Conservation (phyloP, 1,284 basidiomycete genomes). For the Austroboletus niveus region DNA sequence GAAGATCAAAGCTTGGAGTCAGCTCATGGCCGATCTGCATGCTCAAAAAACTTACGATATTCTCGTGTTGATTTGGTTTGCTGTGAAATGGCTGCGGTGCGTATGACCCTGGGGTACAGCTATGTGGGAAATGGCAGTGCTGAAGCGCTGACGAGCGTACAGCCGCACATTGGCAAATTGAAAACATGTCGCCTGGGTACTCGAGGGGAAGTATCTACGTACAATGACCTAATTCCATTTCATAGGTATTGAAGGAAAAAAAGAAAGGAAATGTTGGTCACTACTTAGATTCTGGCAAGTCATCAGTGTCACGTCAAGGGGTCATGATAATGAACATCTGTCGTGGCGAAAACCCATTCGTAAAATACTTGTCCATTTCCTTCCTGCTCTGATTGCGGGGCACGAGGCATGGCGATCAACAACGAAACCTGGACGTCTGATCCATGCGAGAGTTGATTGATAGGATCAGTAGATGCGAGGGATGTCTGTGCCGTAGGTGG, state of each 20-base stretch:
- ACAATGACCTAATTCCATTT: neutral
- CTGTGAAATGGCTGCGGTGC: too few species aligned
- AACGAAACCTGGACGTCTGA: conserved; percentile 29
- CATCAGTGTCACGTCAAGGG: conserved; percentile 10
- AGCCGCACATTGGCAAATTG: too few species aligned
- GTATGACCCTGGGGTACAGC: neutral
- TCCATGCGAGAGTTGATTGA: conserved; percentile 9
- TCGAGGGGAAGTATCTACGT: too few species aligned
- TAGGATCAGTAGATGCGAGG: neutral
- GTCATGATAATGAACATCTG: conserved; percentile 16
- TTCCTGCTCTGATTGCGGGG: conserved; percentile 3
- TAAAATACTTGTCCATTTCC: conserved; percentile 3
- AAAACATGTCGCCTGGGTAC: too few species aligned
- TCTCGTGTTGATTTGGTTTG: neutral
- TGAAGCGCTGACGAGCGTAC: neutral
- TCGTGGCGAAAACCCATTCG: conserved; percentile 29
- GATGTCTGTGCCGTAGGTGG: conserved; percentile 11
- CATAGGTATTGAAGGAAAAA: too few species aligned
- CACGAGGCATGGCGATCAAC: conserved; percentile 29
- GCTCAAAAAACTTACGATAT: neutral
- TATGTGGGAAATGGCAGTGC: neutral
- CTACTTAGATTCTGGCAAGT: neutral
- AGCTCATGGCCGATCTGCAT: too few species aligned
- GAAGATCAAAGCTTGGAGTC: too few species aligned
- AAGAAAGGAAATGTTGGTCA: neutral